Evolutionary conservation across 768 basidiomycete species (phyloP).

Genomic region (Phylloporus arenicola): DNA sequence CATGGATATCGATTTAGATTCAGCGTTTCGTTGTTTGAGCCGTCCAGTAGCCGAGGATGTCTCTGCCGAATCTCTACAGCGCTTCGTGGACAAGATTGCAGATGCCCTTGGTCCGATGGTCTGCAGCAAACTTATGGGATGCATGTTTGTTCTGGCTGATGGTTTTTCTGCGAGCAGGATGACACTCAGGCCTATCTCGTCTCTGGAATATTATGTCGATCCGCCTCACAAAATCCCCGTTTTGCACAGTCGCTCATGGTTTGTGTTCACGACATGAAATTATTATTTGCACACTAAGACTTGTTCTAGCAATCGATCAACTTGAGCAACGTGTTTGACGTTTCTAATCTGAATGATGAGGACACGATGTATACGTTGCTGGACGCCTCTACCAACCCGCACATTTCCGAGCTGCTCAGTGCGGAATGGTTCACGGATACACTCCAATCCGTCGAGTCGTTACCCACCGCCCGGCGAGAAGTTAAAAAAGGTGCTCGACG

Average conservation of each 20-base stretch:
- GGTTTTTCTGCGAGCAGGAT: slow-evolving; percentile 33
- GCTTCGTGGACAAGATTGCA: slow-evolving; percentile 52
- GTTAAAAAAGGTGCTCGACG: slow-evolving; percentile 43
- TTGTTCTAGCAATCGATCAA: slow-evolving; percentile 52
- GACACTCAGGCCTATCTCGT: slow-evolving; percentile 53
- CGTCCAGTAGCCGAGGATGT: slow-evolving; percentile 58
- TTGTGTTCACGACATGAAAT: background rate
- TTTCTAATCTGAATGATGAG: slow-evolving; percentile 45
- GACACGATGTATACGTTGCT: slow-evolving; percentile 51
- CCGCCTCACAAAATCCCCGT: slow-evolving; percentile 59
- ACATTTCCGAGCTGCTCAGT: slow-evolving; percentile 53
- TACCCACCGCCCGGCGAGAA: slow-evolving; percentile 34
- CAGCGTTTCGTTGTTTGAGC: slow-evolving; percentile 46
- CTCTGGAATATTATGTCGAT: slow-evolving; percentile 56
- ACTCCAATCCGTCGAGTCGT: slow-evolving; percentile 19
- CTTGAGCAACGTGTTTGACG: slow-evolving; percentile 48
- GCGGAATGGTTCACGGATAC: slow-evolving; percentile 27
- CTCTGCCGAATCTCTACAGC: slow-evolving; percentile 42
- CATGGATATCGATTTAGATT: slow-evolving; percentile 54
- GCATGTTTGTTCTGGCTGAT: background rate
- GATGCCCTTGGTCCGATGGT: slow-evolving; percentile 57
- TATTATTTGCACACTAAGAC: slow-evolving; percentile 5
- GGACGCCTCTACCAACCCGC: slow-evolving; percentile 60
- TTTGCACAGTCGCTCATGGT: slow-evolving; percentile 44
- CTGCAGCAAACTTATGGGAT: slow-evolving; percentile 13